Conservation (phyloP, 441 rosid genomes). For the Pelargonium citronellum region DNA sequence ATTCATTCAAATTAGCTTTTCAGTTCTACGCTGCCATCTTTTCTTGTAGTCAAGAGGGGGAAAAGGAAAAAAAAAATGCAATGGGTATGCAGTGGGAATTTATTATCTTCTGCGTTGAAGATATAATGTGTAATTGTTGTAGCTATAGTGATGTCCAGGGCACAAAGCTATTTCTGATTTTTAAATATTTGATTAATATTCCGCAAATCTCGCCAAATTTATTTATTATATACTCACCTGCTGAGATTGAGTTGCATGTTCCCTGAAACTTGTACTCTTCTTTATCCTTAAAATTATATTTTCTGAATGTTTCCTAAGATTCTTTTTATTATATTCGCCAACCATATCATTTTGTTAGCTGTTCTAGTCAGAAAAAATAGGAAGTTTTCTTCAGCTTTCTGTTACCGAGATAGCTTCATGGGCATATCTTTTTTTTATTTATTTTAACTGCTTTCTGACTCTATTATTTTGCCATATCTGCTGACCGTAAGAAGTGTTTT, state of each 20-base stretch:
- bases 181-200: not conserved
- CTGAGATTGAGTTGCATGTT: not conserved
- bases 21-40: not conserved
- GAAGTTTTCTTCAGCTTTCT: not conserved
- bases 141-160: not conserved
- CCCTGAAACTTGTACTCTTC: not conserved
- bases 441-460: constrained; percentile 11
- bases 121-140: not conserved
- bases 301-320: not conserved
- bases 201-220: not conserved
- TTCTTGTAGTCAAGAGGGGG: no score
- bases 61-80: no score
- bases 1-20: not conserved
- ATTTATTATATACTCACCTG: not conserved
- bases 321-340: not conserved
- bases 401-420: not conserved
- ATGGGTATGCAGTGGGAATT: no score
- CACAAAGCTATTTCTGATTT: not conserved
- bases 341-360: not conserved
- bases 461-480: constrained; percentile 19
- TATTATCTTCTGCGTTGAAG: not conserved
- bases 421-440: not conserved
- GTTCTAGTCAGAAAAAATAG: constrained; percentile 5
- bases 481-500: constrained; percentile 36
- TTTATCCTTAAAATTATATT: not conserved